phyloP scores from a whole-genome alignment of 2,329 filamentous ascomycete species.

The Lomentospora prolificans region DNA sequence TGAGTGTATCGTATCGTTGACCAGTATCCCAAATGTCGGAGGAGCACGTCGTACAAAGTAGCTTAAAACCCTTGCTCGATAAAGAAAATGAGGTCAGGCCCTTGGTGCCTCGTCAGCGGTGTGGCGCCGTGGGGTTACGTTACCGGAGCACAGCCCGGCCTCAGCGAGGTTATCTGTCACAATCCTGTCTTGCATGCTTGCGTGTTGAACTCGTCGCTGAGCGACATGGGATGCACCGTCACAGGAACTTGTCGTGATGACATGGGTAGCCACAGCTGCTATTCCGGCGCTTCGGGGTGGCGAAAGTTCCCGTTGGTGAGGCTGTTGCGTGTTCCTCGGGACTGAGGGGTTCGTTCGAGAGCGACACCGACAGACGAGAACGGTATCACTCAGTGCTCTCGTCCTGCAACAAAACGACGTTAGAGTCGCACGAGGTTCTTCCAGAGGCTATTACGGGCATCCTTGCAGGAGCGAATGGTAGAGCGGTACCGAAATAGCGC shows the following conservation, averaged over 20 bases:
- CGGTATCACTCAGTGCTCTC: background rate
- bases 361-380: background rate
- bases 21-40: background rate
- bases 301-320: background rate
- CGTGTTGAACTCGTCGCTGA: background rate
- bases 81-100: background rate
- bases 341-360: background rate
- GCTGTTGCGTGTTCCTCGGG: background rate
- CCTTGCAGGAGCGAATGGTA: background rate
- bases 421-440: background rate
- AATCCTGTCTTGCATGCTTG: background rate
- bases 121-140: background rate
- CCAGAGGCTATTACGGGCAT: background rate
- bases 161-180: background rate
- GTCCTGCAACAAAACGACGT: background rate
- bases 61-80: background rate
- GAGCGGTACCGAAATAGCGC: background rate
- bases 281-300: background rate
- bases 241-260: background rate
- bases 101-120: background rate
- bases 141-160: background rate
- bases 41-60: background rate
- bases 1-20: background rate
- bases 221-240: too few species aligned
- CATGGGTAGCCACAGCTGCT: background rate